Evolutionary conservation across 2,329 filamentous ascomycete species (phyloP).

Genomic region (Fusarium nodosum): DNA sequence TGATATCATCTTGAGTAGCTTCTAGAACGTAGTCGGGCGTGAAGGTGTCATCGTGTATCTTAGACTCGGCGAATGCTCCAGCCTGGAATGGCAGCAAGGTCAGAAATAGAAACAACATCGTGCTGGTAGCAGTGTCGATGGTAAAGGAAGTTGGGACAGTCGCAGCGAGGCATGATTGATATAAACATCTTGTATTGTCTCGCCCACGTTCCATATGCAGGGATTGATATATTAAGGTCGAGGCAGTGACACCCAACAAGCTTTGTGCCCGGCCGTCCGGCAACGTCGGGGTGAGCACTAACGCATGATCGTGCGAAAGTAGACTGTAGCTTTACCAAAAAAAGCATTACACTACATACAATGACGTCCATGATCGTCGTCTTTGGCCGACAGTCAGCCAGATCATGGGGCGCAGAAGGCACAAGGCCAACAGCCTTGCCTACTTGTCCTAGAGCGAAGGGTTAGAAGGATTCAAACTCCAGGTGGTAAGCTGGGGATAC

Average conservation of each 20-base stretch:
- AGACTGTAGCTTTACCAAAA: constrained; percentile 1
- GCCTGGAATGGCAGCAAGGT: constrained; percentile 25
- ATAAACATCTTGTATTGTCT: not conserved
- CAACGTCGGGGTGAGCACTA: constrained; percentile 26
- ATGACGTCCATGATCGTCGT: constrained; percentile 15
- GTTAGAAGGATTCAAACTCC: not conserved
- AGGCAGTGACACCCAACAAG: constrained; percentile 16
- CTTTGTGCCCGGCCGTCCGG: constrained; percentile 11
- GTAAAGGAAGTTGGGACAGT: accelerated
- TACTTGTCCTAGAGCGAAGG: not conserved
- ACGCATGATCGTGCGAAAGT: constrained; percentile 8
- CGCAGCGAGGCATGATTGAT: not conserved
- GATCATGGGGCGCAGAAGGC: not conserved
- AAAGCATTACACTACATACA: not conserved
- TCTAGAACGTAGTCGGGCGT: constrained; percentile 33
- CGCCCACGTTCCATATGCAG: not conserved
- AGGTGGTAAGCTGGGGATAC: not conserved
- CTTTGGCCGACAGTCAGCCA: constrained; percentile 1
- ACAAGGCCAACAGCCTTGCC: not conserved
- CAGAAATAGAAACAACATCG: constrained; percentile 6
- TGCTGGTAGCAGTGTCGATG: not conserved
- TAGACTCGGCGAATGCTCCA: constrained; percentile 3
- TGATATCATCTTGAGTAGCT: constrained; percentile 18
- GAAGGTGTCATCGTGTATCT: constrained; percentile 23
- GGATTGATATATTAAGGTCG: not conserved